Conservation (phyloP, 441 rosid genomes). For the Geranium incanum region DNA sequence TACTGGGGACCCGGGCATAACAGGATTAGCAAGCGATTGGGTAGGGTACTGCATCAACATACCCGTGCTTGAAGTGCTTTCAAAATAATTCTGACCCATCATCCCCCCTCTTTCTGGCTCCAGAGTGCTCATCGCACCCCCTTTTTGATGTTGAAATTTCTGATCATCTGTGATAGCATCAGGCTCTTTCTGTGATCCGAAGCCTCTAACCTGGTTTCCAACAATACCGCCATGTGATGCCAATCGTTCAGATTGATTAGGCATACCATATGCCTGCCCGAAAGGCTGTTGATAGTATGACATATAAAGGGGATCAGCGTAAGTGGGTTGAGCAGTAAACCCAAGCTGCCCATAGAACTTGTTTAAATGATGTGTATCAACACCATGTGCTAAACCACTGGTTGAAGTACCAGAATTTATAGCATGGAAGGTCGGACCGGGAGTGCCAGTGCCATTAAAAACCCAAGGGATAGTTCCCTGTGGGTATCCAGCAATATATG, state of each 20-base stretch:
- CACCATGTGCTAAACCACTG: constrained; percentile 36
- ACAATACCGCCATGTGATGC: constrained; percentile 26
- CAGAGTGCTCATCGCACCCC: constrained; percentile 29
- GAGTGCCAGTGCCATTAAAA: constrained; percentile 26
- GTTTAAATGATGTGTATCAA: constrained; percentile 40
- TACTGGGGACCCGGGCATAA: constrained; percentile 39
- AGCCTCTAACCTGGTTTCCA: constrained; percentile 31
- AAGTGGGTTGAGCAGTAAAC: constrained; percentile 38
- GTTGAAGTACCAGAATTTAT: constrained; percentile 34
- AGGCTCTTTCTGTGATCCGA: constrained; percentile 30
- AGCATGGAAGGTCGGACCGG: constrained; percentile 34
- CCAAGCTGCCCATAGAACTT: constrained; percentile 43
- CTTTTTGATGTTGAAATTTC: constrained; percentile 27
- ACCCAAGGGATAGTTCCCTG: constrained; percentile 36
- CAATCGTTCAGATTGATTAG: constrained; percentile 33
- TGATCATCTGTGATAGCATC: constrained; percentile 29
- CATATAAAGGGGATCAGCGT: constrained; percentile 39
- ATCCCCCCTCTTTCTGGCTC: constrained; percentile 29
- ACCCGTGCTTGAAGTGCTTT: constrained; percentile 37
- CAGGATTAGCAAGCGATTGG: constrained; percentile 32
- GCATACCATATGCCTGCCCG: constrained; percentile 32
- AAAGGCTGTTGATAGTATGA: constrained; percentile 43
- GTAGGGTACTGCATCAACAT: constrained; percentile 41
- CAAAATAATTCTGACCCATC: constrained; percentile 29
- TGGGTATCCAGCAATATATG: constrained; percentile 41